These are phyloP conservation scores for Tuctoria greenei DNA, from an alignment of 176 grass and related monocot species.

Conservation along the genomic window DNA sequence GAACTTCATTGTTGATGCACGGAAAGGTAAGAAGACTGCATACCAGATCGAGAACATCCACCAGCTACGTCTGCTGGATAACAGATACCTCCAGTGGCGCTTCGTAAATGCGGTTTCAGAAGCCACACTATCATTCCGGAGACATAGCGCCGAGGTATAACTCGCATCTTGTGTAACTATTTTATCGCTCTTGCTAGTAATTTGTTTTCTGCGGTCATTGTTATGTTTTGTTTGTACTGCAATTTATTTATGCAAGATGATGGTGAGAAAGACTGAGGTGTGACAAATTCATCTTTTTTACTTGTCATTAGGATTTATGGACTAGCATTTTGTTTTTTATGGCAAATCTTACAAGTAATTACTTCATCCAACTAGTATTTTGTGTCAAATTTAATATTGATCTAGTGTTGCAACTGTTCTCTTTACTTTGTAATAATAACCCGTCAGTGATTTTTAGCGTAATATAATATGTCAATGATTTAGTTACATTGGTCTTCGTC, in stretches of 20 bases:
- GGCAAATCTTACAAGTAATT: neutral
- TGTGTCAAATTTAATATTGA: neutral
- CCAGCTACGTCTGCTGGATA: slow-evolving; percentile 56
- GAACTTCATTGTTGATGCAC: slow-evolving; percentile 35
- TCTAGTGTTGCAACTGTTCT: neutral
- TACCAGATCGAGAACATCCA: slow-evolving; percentile 57
- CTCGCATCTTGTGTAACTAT: neutral
- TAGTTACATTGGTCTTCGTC: neutral
- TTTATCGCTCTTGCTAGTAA: neutral
- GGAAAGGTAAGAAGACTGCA: slow-evolving; percentile 58
- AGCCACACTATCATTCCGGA: slow-evolving; percentile 43
- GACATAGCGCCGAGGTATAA: slow-evolving; percentile 54
- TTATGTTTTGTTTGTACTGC: neutral
- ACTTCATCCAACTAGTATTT: neutral
- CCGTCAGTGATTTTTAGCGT: neutral
- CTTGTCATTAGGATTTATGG: neutral
- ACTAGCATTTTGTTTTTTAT: neutral
- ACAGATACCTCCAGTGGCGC: slow-evolving; percentile 64
- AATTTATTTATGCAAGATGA: neutral
- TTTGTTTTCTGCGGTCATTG: neutral
- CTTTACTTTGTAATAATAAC: neutral
- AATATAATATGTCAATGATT: neutral
- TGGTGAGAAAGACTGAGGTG: neutral
- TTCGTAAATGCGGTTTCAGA: slow-evolving; percentile 48
- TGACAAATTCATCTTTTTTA: neutral